Evolutionary conservation across 345 rosid species (phyloP).

Genomic region (Citrus cavaleriei): DNA sequence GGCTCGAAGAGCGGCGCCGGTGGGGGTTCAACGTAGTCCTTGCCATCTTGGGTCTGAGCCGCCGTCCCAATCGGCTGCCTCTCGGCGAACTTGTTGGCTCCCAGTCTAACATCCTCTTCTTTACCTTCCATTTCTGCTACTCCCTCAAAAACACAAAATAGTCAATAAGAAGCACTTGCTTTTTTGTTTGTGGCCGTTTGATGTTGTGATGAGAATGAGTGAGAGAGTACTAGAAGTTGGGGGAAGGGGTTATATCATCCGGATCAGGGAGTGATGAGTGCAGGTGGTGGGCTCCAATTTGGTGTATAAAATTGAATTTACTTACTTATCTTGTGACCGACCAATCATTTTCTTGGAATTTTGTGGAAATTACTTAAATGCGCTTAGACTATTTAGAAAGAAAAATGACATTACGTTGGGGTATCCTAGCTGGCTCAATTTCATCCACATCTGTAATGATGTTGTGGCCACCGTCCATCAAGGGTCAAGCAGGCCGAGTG

Average conservation of each 20-base stretch:
- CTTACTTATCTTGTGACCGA: conserved; percentile 22
- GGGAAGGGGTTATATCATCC: conserved; percentile 17
- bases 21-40: conserved; percentile 50
- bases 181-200: background rate
- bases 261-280: background rate
- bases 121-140: conserved; percentile 33
- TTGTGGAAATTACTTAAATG: background rate
- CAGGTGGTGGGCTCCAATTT: conserved; percentile 16
- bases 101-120: conserved; percentile 54
- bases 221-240: too few species aligned
- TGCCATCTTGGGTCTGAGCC: conserved; percentile 39
- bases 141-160: background rate
- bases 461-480: conserved; percentile 32
- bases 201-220: background rate
- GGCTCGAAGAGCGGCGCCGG: conserved; percentile 47
- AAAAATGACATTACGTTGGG: conserved; percentile 4
- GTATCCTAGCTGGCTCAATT: conserved; percentile 18
- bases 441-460: conserved; percentile 19
- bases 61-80: conserved; percentile 53
- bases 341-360: conserved; percentile 18
- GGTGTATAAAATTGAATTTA: conserved; percentile 16
- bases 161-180: background rate
- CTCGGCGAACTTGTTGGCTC: conserved; percentile 52
- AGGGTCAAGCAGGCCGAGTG: background rate
- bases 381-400: background rate